Percentiles rank a stretch among this genome's conserved stretches.
phyloP scores from a whole-genome alignment of 2,329 filamentous ascomycete genomes.

The Cladosporium cucumerinum region DNA sequence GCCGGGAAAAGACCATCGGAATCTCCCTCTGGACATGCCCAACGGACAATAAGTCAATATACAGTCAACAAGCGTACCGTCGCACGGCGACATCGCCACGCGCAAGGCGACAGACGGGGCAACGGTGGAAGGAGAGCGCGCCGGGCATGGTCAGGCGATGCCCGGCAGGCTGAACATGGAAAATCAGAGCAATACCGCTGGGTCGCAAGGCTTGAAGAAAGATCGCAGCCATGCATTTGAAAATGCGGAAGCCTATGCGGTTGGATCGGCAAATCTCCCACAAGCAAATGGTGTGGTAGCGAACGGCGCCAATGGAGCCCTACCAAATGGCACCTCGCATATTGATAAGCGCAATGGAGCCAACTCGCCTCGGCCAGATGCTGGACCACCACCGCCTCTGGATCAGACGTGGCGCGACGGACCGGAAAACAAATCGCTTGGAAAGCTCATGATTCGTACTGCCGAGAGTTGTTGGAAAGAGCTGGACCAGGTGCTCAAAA shows the following conservation, averaged over 20 bases:
- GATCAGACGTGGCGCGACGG: conserved; percentile 61
- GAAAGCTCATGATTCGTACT: conserved; percentile 70
- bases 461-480: conserved; percentile 81
- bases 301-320: conserved; percentile 13
- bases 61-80: conserved; percentile 24
- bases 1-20: background rate
- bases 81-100: conserved; percentile 19
- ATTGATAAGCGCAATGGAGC: conserved; percentile 21
- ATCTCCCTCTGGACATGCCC: background rate
- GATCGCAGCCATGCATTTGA: conserved; percentile 29
- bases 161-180: conserved; percentile 50
- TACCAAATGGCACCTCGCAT: conserved; percentile 17
- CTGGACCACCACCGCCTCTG: conserved; percentile 47
- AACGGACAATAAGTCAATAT: conserved; percentile 23
- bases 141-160: conserved; percentile 36
- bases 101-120: conserved; percentile 22
- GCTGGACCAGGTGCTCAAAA: conserved; percentile 65
- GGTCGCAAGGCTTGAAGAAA: conserved; percentile 35
- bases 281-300: conserved; percentile 13
- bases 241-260: conserved; percentile 21
- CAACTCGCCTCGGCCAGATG: conserved; percentile 9
- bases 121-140: conserved; percentile 20
- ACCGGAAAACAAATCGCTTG: conserved; percentile 71
- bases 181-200: conserved; percentile 38
- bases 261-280: conserved; percentile 16